These are phyloP conservation scores for Hericium erinaceus DNA, from an alignment of 768 basidiomycete genomes.

Conservation along the genomic window DNA sequence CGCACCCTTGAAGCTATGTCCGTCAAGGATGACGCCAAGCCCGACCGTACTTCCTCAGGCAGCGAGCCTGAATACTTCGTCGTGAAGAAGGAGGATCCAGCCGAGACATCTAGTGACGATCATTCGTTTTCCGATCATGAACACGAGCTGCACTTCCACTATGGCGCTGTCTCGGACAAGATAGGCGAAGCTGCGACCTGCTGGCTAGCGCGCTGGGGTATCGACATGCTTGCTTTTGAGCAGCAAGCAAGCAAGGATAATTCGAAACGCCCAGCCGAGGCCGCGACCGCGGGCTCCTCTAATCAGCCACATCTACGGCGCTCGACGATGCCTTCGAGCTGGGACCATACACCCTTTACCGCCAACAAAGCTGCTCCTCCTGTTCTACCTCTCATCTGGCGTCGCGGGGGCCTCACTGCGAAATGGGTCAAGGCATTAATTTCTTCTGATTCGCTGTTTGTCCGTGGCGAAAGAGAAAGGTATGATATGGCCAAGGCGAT, in stretches of 20 bases:
- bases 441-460: slow-evolving; percentile 72
- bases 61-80: not conserved
- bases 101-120: slow-evolving; percentile 13
- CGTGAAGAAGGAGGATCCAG: slow-evolving; percentile 17
- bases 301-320: slow-evolving; percentile 1
- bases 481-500: slow-evolving; percentile 71
- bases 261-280: not conserved
- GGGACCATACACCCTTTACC: not conserved
- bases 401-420: slow-evolving; percentile 63
- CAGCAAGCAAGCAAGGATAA: slow-evolving; percentile 23
- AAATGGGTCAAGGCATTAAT: slow-evolving; percentile 67
- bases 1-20: slow-evolving; percentile 2
- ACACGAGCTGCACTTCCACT: slow-evolving; percentile 44
- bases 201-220: slow-evolving; percentile 84
- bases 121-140: slow-evolving; percentile 20
- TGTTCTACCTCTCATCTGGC: slow-evolving; percentile 53
- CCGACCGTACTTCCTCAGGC: not conserved
- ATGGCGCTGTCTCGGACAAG: slow-evolving; percentile 85
- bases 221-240: slow-evolving; percentile 66
- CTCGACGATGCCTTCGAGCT: slow-evolving; percentile 4
- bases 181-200: slow-evolving; percentile 85
- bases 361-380: slow-evolving; percentile 9
- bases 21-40: not conserved
- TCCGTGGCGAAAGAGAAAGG: slow-evolving; percentile 67
- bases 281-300: slow-evolving; percentile 2